Percentiles rank a stretch among this genome's conserved stretches.
Evolutionary conservation across 2,329 filamentous ascomycete species (phyloP).

Genomic region (Beauveria brongniartii): DNA sequence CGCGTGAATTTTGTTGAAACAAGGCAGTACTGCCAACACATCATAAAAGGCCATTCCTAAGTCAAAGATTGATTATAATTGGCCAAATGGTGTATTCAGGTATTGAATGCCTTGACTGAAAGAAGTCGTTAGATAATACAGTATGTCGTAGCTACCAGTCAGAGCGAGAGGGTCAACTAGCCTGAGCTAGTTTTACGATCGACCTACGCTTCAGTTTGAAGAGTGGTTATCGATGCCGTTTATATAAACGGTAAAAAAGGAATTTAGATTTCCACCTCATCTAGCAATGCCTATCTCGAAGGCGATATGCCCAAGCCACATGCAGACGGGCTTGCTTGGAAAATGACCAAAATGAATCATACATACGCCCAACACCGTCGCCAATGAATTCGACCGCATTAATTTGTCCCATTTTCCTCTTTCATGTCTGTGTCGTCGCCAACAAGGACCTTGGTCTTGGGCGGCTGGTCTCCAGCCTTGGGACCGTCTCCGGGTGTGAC

Average conservation of each 20-base stretch:
- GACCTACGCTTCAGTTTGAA: not conserved
- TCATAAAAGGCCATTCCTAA: too few relatives aligned
- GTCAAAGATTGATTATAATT: too few relatives aligned
- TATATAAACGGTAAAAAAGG: not conserved
- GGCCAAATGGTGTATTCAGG: too few relatives aligned
- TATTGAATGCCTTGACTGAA: too few relatives aligned
- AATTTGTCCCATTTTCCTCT: slow-evolving; percentile 34
- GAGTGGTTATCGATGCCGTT: not conserved
- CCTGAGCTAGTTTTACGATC: not conserved
- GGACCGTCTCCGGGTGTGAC: slow-evolving; percentile 65
- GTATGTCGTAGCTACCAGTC: slow-evolving; percentile 85
- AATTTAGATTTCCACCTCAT: not conserved
- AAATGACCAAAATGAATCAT: not conserved
- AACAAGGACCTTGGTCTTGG: slow-evolving; percentile 58
- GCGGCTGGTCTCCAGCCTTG: slow-evolving; percentile 47
- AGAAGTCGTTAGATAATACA: slow-evolving; percentile 34
- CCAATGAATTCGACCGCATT: slow-evolving; percentile 20
- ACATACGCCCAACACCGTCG: slow-evolving; percentile 30
- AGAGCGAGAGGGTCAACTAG: slow-evolving; percentile 61
- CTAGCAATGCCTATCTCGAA: not conserved
- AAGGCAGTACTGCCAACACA: too few relatives aligned
- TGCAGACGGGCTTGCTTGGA: not conserved
- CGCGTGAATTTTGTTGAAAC: too few relatives aligned
- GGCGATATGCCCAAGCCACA: not conserved
- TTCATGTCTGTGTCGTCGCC: slow-evolving; percentile 56